A percentile compares a stretch with the other conserved stretches of the same genome.
phyloP scores from a whole-genome alignment of 169 alveolate genomes.

The Eimeria necatrix region DNA sequence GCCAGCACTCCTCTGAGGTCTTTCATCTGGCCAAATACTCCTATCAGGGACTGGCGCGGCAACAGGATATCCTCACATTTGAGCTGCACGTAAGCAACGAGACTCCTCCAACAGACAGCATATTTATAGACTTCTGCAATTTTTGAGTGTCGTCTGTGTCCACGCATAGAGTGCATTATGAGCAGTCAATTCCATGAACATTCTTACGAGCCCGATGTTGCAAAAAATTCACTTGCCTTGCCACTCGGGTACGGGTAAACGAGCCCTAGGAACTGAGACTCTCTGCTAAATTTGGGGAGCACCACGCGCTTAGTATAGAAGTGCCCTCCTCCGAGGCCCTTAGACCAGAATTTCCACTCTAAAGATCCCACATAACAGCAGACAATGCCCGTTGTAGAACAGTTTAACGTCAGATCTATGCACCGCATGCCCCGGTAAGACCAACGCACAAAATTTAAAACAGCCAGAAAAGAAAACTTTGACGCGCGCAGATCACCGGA shows the following conservation, averaged over 20 bases:
- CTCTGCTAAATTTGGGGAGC: constrained; percentile 50
- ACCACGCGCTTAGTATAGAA: not conserved
- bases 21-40: constrained; percentile 16
- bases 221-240: not conserved
- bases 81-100: constrained; percentile 17
- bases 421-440: no score
- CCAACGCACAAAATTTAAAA: no score
- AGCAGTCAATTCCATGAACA: no score
- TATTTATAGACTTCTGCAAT: not conserved
- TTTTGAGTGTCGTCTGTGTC: no score
- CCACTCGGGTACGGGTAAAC: constrained; percentile 56
- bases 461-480: no score
- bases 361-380: not conserved
- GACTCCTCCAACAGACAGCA: not conserved
- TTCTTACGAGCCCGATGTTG: no score
- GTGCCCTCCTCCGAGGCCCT: constrained; percentile 23
- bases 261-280: constrained; percentile 36
- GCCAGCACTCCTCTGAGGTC: constrained; percentile 37
- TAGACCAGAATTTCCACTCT: constrained; percentile 53
- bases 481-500: no score
- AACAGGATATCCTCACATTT: constrained; percentile 17
- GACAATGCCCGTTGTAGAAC: no score
- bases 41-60: constrained; percentile 41
- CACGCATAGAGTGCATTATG: no score
- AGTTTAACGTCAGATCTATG: no score